Evolutionary conservation across 371 early-diverging fungal genomes (phyloP).

Genomic region (Actinomortierella ambigua): DNA sequence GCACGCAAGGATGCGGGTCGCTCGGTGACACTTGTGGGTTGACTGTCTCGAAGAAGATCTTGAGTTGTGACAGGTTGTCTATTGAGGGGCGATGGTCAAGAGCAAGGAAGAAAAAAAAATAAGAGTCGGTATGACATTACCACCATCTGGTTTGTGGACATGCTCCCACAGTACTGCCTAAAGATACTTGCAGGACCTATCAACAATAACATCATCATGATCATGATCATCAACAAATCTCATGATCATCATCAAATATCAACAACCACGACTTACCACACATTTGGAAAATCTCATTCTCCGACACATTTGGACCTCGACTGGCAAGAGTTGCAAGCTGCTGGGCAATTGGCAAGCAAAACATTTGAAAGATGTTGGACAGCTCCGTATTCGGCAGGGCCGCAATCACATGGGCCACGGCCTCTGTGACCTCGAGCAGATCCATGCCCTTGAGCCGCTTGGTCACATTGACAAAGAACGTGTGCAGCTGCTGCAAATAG

Average conservation of each 20-base stretch:
- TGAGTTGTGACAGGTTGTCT: constrained; percentile 57
- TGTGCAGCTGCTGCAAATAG: constrained; percentile 76
- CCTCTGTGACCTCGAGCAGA: constrained; percentile 83
- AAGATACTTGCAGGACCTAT: background rate
- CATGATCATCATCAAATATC: constrained; percentile 1
- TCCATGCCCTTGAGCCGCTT: constrained; percentile 73
- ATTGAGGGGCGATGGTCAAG: background rate
- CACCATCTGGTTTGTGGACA: background rate
- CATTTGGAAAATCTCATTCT: constrained; percentile 48
- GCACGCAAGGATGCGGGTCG: constrained; percentile 72
- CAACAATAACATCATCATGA: too few relatives aligned
- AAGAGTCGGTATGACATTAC: too few relatives aligned
- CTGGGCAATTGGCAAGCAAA: constrained; percentile 85
- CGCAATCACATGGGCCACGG: constrained; percentile 85
- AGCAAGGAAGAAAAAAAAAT: too few relatives aligned
- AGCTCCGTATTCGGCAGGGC: constrained; percentile 70
- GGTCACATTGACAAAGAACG: constrained; percentile 73
- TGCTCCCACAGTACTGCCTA: background rate
- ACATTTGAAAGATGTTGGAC: constrained; percentile 73
- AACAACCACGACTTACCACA: constrained; percentile 47
- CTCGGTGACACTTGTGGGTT: constrained; percentile 54
- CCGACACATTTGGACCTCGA: constrained; percentile 44
- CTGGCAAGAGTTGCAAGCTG: constrained; percentile 54
- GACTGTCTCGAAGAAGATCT: constrained; percentile 59
- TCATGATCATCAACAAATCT: too few relatives aligned